These are phyloP conservation scores for Penicillium pancosmium DNA, from an alignment of 495 filamentous ascomycete species.

Conservation along the genomic window DNA sequence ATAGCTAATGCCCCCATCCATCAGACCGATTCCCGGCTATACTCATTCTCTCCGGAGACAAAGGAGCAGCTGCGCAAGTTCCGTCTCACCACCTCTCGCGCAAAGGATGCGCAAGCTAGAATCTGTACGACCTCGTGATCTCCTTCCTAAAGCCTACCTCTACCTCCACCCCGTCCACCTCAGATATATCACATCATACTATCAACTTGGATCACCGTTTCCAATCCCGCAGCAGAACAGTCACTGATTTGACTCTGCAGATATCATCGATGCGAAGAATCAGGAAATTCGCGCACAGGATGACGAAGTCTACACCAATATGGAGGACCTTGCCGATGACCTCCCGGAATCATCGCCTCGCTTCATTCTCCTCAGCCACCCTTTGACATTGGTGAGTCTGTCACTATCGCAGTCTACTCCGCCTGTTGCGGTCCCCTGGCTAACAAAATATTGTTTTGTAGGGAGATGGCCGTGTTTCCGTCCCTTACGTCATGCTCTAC, in stretches of 20 bases:
- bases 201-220: not conserved
- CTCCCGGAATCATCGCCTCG: conserved; percentile 90
- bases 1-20: conserved; percentile 22
- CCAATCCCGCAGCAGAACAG: not conserved
- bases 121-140: conserved; percentile 72
- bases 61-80: conserved; percentile 89
- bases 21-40: conserved; percentile 86
- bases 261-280: conserved; percentile 77
- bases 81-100: conserved; percentile 83
- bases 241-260: conserved; percentile 21
- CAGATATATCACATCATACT: not conserved
- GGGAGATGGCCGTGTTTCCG: conserved; percentile 63
- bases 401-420: not conserved
- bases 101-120: conserved; percentile 85
- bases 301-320: conserved; percentile 74
- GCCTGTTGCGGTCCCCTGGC: not conserved
- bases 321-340: conserved; percentile 80
- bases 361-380: conserved; percentile 88
- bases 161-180: not conserved
- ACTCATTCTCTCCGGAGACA: conserved; percentile 89
- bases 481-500: conserved; percentile 91
- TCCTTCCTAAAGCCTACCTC: not conserved
- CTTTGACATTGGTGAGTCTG: conserved; percentile 72
- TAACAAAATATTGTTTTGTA: conserved; percentile 23
- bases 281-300: conserved; percentile 82